Evolutionary conservation across 495 filamentous ascomycete genomes (phyloP).

Genomic region (Tuber microsphaerosporum): DNA sequence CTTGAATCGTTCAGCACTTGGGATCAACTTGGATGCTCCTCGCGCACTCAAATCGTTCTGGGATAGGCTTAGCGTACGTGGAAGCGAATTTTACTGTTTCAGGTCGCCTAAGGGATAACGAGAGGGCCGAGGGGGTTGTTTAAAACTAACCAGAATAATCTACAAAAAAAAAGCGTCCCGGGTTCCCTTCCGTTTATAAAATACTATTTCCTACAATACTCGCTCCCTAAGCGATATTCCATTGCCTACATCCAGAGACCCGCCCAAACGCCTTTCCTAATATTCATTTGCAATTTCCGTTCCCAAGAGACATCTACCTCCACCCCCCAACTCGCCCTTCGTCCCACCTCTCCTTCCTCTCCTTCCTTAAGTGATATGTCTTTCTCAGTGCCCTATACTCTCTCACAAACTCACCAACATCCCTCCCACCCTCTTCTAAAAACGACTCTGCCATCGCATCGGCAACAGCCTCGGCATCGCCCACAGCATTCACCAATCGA

Average conservation of each 20-base stretch:
- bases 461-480: conserved; percentile 77
- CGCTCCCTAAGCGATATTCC: background rate
- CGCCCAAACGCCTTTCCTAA: background rate
- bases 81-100: too few relatives aligned
- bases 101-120: too few relatives aligned
- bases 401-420: conserved; percentile 74
- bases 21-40: too few relatives aligned
- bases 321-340: conserved; percentile 89
- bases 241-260: background rate
- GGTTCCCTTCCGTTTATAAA: background rate
- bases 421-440: conserved; percentile 59
- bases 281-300: background rate
- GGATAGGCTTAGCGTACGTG: too few relatives aligned
- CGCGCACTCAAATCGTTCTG: too few relatives aligned
- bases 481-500: conserved; percentile 61
- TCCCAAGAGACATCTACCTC: conserved; percentile 52
- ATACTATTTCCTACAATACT: background rate
- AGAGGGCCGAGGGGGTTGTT: background rate
- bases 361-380: conserved; percentile 63
- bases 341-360: conserved; percentile 86
- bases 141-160: background rate
- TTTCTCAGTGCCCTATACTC: conserved; percentile 70
- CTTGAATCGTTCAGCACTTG: too few relatives aligned
- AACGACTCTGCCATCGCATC: conserved; percentile 83
- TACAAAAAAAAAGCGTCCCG: background rate